Evolutionary conservation across 2,329 filamentous ascomycete genomes (phyloP).

Genomic region (Xylariaceae sp.): DNA sequence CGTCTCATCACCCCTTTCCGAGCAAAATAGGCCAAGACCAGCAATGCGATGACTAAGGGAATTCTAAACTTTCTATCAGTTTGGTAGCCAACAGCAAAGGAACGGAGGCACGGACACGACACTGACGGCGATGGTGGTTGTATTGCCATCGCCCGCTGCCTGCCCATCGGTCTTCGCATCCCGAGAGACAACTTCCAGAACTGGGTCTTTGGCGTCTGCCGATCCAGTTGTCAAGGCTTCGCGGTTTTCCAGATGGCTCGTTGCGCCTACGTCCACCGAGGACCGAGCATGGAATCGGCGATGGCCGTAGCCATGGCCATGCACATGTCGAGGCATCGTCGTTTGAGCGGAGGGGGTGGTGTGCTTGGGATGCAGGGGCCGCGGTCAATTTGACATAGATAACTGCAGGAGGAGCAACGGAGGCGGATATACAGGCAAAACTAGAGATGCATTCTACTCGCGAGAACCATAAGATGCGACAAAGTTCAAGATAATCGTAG

Average conservation of each 20-base stretch:
- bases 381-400: constrained; percentile 1
- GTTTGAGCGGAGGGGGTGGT: constrained; percentile 4
- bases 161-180: constrained; percentile 52
- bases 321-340: constrained; percentile 21
- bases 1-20: constrained; percentile 69
- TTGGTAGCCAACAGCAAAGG: background rate
- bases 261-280: constrained; percentile 12
- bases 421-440: background rate
- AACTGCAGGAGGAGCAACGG: background rate
- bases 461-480: constrained; percentile 9
- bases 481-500: constrained; percentile 4
- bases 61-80: too few relatives aligned
- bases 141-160: constrained; percentile 42
- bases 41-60: constrained; percentile 61
- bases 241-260: constrained; percentile 13
- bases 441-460: constrained; percentile 9
- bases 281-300: constrained; percentile 19
- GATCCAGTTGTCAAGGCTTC: constrained; percentile 4
- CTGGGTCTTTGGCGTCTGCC: constrained; percentile 9
- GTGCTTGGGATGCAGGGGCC: background rate
- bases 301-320: constrained; percentile 23
- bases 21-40: constrained; percentile 71
- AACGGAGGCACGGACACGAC: constrained; percentile 54
- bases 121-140: constrained; percentile 63
- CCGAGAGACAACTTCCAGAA: constrained; percentile 18